phyloP scores from a whole-genome alignment of 345 rosid species.

The Populus ilicifolia region DNA sequence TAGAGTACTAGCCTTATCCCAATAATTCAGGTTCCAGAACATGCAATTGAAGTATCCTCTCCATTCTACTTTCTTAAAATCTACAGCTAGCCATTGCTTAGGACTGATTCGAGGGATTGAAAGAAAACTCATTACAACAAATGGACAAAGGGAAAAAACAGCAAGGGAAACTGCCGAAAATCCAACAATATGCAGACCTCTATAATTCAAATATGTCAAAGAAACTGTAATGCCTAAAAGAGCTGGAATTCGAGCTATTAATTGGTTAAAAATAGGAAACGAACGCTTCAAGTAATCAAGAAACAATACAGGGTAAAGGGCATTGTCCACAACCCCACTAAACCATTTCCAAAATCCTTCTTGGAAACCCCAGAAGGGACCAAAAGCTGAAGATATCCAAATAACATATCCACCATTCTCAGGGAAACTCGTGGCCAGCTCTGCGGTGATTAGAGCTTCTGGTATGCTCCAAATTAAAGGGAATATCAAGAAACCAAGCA shows the following conservation, averaged over 20 bases:
- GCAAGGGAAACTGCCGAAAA: constrained; percentile 69
- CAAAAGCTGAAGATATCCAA: constrained; percentile 92
- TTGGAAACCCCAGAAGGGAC: constrained; percentile 91
- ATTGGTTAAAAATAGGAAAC: constrained; percentile 53
- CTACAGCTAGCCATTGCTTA: constrained; percentile 62
- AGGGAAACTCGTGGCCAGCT: constrained; percentile 89
- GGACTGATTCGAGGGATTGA: constrained; percentile 67
- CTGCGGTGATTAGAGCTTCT: constrained; percentile 88
- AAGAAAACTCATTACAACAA: constrained; percentile 63
- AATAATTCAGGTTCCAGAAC: constrained; percentile 96
- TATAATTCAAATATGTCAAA: constrained; percentile 75
- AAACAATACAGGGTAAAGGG: constrained; percentile 80
- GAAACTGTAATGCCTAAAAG: constrained; percentile 66
- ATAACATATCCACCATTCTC: constrained; percentile 87
- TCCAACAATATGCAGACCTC: constrained; percentile 85
- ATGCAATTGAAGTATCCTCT: constrained; percentile 81
- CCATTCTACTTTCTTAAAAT: constrained; percentile 66
- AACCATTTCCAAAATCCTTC: constrained; percentile 98
- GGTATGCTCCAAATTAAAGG: constrained; percentile 92
- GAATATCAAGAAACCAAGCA: constrained; percentile 76
- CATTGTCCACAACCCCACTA: constrained; percentile 96
- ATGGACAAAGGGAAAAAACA: constrained; percentile 70
- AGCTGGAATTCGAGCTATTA: constrained; percentile 71
- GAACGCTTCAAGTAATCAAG: constrained; percentile 91
- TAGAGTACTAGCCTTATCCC: constrained; percentile 96